phyloP scores from a whole-genome alignment of 352 stramenopile genomes.

The Globisporangium nagaii region DNA sequence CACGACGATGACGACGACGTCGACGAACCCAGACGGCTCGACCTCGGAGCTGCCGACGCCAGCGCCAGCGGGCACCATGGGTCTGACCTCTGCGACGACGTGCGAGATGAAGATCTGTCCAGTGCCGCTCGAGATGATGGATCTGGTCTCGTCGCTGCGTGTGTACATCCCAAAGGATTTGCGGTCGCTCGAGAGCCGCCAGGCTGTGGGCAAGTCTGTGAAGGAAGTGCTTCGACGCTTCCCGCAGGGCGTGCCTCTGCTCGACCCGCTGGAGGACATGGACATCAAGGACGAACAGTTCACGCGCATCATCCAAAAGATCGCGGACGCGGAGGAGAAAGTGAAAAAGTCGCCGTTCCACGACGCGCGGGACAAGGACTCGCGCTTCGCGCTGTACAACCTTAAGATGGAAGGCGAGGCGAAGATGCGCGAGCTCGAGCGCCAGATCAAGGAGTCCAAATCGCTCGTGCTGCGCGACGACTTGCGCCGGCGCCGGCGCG shows the following conservation, averaged over 20 bases:
- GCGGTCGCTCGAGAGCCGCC: constrained; percentile 61
- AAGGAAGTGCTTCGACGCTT: constrained; percentile 75
- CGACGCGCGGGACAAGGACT: constrained; percentile 63
- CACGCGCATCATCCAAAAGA: constrained; percentile 83
- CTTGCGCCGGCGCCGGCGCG: constrained; percentile 93
- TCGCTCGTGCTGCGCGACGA: constrained; percentile 95
- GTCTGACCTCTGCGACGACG: constrained; percentile 34
- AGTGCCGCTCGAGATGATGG: constrained; percentile 71
- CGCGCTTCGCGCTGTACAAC: constrained; percentile 86
- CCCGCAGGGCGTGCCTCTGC: constrained; percentile 80
- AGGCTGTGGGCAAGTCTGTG: constrained; percentile 73
- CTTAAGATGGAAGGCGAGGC: constrained; percentile 90
- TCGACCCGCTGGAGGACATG: constrained; percentile 94
- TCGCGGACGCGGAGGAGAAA: constrained; percentile 65
- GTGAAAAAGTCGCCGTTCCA: constrained; percentile 68
- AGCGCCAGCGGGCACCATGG: constrained; percentile 54
- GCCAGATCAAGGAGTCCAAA: constrained; percentile 94
- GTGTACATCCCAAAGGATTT: constrained; percentile 86
- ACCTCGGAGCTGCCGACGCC: constrained; percentile 40
- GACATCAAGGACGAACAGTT: constrained; percentile 92
- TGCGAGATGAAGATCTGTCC: constrained; percentile 85
- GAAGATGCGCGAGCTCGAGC: constrained; percentile 89
- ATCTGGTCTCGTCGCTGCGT: constrained; percentile 71
- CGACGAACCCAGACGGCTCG: constrained; percentile 19
- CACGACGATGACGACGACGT: constrained; percentile 18